Percentiles rank a stretch among this genome's conserved stretches.
phyloP scores from a whole-genome alignment of 306 rosid genomes.

The Mimosa bimucronata region DNA sequence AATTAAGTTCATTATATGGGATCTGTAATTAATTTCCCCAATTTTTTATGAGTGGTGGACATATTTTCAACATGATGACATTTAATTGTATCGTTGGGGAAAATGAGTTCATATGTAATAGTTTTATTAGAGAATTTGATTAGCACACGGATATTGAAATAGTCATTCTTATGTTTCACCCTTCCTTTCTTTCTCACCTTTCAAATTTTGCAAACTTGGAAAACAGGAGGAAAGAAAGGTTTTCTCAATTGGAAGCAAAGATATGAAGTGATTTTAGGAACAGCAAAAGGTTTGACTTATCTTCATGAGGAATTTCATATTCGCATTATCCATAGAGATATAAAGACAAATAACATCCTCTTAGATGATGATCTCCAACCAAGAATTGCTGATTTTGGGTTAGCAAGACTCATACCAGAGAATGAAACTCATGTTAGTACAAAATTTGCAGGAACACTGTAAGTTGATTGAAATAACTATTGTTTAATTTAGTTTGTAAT shows the following conservation, averaged over 20 bases:
- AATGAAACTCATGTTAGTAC: neutral
- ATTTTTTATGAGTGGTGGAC: neutral
- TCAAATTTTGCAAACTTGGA: neutral
- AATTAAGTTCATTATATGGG: no score
- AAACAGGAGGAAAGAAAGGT: neutral
- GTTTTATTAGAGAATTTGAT: neutral
- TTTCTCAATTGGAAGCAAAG: neutral
- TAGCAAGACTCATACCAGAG: neutral
- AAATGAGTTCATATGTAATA: neutral
- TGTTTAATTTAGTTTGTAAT: neutral
- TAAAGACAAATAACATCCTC: neutral
- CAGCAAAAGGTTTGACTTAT: neutral
- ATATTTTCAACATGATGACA: neutral
- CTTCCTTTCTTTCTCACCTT: neutral
- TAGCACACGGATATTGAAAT: neutral
- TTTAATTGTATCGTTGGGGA: neutral
- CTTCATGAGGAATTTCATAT: neutral
- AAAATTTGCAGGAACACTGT: neutral
- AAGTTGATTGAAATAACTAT: neutral
- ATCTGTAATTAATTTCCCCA: no score
- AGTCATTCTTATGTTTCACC: neutral
- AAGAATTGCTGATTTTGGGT: neutral
- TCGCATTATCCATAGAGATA: neutral
- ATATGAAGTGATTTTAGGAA: neutral
- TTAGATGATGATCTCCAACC: neutral